Percentiles rank a stretch among this genome's conserved stretches.
phyloP scores from a whole-genome alignment of 352 stramenopile species.

The Chrysophaeum taylorii region DNA sequence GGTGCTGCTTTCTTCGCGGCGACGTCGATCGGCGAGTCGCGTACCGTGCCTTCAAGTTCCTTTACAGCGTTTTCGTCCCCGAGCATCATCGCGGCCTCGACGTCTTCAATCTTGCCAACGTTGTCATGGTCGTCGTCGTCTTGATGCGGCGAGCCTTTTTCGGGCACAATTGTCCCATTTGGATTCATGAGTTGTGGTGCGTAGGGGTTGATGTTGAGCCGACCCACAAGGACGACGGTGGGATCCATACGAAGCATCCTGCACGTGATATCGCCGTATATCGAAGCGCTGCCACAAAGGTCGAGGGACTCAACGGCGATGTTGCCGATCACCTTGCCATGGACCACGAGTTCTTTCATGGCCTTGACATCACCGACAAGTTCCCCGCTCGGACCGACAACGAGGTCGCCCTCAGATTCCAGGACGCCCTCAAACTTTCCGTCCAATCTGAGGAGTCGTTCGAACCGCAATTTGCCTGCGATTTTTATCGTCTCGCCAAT shows the following conservation, averaged over 20 bases:
- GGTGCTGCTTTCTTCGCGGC: too few relatives aligned
- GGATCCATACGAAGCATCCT: conserved; percentile 74
- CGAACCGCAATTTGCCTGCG: conserved; percentile 69
- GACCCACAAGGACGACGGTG: conserved; percentile 64
- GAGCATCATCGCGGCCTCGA: too few relatives aligned
- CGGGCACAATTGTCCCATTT: conserved; percentile 14
- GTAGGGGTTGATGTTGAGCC: conserved; percentile 69
- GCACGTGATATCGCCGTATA: conserved; percentile 74
- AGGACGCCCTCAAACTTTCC: conserved; percentile 73
- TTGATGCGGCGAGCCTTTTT: conserved; percentile 2
- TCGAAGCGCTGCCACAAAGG: conserved; percentile 62
- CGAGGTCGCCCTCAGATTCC: conserved; percentile 68
- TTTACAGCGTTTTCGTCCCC: too few relatives aligned
- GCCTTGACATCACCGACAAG: conserved; percentile 64
- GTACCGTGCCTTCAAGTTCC: too few relatives aligned
- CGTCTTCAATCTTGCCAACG: too few relatives aligned
- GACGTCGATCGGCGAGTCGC: too few relatives aligned
- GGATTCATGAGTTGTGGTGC: conserved; percentile 53
- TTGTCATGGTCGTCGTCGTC: not conserved
- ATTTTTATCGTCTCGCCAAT: conserved; percentile 22
- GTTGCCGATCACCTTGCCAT: conserved; percentile 69
- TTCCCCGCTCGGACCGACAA: conserved; percentile 63
- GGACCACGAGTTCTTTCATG: conserved; percentile 71
- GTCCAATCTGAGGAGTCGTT: conserved; percentile 69
- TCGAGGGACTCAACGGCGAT: conserved; percentile 66